phyloP scores from a whole-genome alignment of 345 rosid species.

The Corchorus capsularis region DNA sequence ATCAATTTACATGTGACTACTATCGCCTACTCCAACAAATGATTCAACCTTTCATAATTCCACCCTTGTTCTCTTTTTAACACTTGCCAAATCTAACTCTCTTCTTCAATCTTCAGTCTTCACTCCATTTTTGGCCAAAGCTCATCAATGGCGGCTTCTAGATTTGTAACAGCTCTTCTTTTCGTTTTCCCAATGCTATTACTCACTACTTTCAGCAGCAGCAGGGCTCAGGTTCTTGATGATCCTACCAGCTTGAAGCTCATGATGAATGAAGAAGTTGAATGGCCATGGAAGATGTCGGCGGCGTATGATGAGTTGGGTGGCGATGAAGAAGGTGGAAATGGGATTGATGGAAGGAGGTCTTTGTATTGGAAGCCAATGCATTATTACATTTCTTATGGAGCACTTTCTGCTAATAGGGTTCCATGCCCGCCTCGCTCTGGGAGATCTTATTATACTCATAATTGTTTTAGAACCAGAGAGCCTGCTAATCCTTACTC shows the following conservation, averaged over 20 bases:
- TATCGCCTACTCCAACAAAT: conserved; percentile 11
- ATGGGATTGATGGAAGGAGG: conserved; percentile 39
- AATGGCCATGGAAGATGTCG: conserved; percentile 17
- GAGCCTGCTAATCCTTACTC: conserved; percentile 68
- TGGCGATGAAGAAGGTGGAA: background rate
- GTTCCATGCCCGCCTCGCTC: conserved; percentile 68
- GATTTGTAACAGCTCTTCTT: background rate
- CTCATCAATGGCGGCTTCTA: conserved; percentile 21
- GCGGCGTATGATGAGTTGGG: conserved; percentile 8
- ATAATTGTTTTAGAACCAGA: conserved; percentile 60
- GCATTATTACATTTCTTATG: conserved; percentile 83
- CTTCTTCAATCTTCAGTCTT: background rate
- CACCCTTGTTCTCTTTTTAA: background rate
- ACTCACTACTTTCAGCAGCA: background rate
- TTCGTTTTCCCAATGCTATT: conserved; percentile 1
- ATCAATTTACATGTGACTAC: conserved; percentile 29
- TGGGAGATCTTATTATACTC: conserved; percentile 89
- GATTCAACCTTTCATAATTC: background rate
- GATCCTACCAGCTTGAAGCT: conserved; percentile 2
- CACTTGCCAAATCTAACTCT: conserved; percentile 1
- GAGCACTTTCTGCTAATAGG: conserved; percentile 75
- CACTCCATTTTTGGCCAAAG: background rate
- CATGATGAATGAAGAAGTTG: conserved; percentile 10
- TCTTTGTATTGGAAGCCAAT: conserved; percentile 57
- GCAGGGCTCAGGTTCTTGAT: conserved; percentile 4